Conservation (phyloP, 148 eudicot genomes). For the Rhododendron mucronatum region DNA sequence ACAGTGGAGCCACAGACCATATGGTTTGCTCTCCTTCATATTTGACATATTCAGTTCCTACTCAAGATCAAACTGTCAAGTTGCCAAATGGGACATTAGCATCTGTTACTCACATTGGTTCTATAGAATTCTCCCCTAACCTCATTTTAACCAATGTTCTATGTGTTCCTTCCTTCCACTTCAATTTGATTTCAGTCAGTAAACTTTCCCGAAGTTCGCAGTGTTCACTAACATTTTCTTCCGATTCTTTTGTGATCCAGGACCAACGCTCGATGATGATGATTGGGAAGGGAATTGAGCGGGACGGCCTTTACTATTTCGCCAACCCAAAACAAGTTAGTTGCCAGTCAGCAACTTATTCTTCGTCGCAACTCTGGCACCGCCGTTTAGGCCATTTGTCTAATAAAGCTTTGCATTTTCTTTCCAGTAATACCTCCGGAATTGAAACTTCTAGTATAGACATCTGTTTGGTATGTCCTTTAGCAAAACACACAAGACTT, state of each 20-base stretch:
- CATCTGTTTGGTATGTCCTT: background rate
- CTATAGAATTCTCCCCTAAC: background rate
- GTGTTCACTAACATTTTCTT: background rate
- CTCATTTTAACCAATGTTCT: background rate
- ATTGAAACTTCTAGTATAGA: no score
- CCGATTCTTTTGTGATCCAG: background rate
- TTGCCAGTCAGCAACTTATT: background rate
- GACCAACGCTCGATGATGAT: slow-evolving; percentile 13
- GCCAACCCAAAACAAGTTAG: background rate
- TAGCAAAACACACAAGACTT: background rate
- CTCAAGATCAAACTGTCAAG: background rate
- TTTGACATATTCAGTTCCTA: background rate
- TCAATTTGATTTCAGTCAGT: background rate
- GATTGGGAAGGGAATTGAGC: slow-evolving; percentile 13
- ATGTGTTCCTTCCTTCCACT: background rate
- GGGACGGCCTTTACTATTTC: background rate
- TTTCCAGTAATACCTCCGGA: background rate
- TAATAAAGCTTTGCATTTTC: background rate
- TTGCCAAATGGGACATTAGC: background rate
- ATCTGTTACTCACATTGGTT: background rate
- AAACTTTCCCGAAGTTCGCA: background rate
- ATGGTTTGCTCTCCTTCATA: background rate
- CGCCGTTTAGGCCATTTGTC: background rate
- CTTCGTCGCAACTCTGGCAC: background rate
- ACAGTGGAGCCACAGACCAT: background rate